Conservation (phyloP, 441 rosid genomes). For the Gossypium schwendimanii region DNA sequence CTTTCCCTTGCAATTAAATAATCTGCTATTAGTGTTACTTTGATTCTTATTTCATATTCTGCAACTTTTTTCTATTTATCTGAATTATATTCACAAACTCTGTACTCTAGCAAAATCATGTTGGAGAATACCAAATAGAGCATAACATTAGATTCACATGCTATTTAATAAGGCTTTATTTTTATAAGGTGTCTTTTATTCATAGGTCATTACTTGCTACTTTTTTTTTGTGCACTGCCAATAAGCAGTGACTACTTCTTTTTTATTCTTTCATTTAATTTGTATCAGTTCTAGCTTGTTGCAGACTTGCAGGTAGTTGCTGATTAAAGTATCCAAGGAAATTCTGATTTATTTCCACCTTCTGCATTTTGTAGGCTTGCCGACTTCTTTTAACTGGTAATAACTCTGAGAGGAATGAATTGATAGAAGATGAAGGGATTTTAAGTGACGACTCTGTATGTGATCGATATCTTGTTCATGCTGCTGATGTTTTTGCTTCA, state of each 20-base stretch:
- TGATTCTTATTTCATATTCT: background rate
- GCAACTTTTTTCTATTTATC: background rate
- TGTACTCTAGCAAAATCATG: background rate
- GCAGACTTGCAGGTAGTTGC: background rate
- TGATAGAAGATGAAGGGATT: conserved; percentile 50
- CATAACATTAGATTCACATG: background rate
- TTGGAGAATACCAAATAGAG: background rate
- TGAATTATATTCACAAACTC: conserved; percentile 1
- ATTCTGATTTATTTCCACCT: conserved; percentile 10
- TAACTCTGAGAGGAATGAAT: conserved; percentile 42
- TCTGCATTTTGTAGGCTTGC: conserved; percentile 51
- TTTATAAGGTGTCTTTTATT: background rate
- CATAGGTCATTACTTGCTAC: background rate
- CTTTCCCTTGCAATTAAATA: background rate
- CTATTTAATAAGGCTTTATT: background rate
- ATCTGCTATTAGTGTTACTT: background rate
- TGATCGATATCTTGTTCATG: conserved; percentile 55
- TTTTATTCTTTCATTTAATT: background rate
- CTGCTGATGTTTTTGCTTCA: conserved; percentile 46
- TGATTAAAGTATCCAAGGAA: conserved; percentile 4
- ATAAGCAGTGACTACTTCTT: background rate
- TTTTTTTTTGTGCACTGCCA: background rate
- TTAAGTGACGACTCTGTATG: conserved; percentile 40
- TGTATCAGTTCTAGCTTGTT: background rate
- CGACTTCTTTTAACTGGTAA: conserved; percentile 57